Evolutionary conservation across 345 rosid species (phyloP).

Genomic region (Camelina hispida): DNA sequence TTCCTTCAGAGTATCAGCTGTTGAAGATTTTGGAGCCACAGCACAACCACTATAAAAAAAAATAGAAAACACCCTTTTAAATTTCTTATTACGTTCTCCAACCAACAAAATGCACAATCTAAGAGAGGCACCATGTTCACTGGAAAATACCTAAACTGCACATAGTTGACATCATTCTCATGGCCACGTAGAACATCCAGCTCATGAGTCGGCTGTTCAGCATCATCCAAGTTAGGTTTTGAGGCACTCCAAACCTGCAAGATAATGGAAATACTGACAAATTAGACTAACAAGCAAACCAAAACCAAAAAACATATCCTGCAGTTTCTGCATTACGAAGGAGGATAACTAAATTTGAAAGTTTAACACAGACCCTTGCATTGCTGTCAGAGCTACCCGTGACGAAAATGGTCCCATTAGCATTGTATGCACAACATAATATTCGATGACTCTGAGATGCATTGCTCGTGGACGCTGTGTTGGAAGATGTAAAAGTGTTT

Average conservation of each 20-base stretch:
- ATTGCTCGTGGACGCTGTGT: constrained; percentile 65
- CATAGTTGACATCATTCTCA: constrained; percentile 97
- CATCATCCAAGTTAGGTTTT: constrained; percentile 63
- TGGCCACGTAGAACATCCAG: constrained; percentile 91
- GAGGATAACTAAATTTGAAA: constrained; percentile 38
- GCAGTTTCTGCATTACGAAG: constrained; percentile 35
- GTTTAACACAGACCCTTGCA: constrained; percentile 80
- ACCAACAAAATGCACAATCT: constrained; percentile 31
- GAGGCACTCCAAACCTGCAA: constrained; percentile 97
- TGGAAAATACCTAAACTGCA: constrained; percentile 79
- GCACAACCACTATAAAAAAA: constrained; percentile 82
- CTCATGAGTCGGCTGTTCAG: constrained; percentile 87
- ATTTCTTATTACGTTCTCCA: constrained; percentile 20
- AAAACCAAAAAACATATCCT: constrained; percentile 25
- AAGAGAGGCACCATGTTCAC: constrained; percentile 24
- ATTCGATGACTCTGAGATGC: constrained; percentile 73
- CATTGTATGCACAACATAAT: constrained; percentile 92
- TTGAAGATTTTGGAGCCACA: constrained; percentile 74
- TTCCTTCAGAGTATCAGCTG: constrained; percentile 75
- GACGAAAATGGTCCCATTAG: constrained; percentile 97
- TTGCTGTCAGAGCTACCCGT: constrained; percentile 97
- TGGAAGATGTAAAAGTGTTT: constrained; percentile 54
- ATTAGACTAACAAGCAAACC: constrained; percentile 29
- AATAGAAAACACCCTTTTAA: constrained; percentile 23
- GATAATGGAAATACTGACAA: constrained; percentile 38